Evolutionary conservation across 2,329 filamentous ascomycete species (phyloP).

Genomic region (Tympanopsis confertula): DNA sequence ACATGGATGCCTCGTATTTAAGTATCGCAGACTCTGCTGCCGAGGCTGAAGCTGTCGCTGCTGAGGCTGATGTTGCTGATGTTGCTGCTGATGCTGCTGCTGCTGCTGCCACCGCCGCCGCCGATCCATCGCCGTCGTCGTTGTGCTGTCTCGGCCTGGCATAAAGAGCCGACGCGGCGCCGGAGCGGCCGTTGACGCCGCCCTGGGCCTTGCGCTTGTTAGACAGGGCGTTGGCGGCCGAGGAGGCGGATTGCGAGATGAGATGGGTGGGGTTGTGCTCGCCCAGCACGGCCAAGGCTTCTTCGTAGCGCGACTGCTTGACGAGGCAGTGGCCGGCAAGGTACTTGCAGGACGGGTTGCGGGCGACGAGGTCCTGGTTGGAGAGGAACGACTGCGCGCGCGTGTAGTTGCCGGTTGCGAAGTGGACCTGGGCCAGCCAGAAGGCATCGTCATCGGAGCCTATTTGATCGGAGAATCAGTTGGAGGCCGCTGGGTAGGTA

Average conservation of each 20-base stretch:
- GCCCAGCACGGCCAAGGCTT: constrained; percentile 74
- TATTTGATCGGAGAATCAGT: constrained; percentile 2
- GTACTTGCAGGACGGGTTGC: constrained; percentile 81
- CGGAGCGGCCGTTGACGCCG: constrained; percentile 62
- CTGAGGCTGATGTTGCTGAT: constrained; percentile 6
- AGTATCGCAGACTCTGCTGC: constrained; percentile 65
- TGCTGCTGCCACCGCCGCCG: background rate
- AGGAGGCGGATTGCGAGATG: constrained; percentile 58
- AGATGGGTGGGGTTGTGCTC: constrained; percentile 91
- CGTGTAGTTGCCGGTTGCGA: constrained; percentile 87
- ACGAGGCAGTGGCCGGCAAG: constrained; percentile 89
- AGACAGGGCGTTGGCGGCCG: constrained; percentile 49
- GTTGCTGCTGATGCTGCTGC: background rate
- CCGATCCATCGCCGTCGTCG: background rate
- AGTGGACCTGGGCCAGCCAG: constrained; percentile 97
- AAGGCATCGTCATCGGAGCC: constrained; percentile 72
- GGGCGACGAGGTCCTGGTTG: constrained; percentile 68
- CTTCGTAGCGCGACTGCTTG: constrained; percentile 80
- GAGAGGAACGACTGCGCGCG: constrained; percentile 78
- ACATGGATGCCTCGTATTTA: constrained; percentile 68
- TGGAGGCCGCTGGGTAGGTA: background rate
- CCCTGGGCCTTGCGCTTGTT: constrained; percentile 50
- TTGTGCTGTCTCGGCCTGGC: background rate
- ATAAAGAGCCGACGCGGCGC: constrained; percentile 58
- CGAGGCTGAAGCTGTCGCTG: constrained; percentile 49